Evolutionary conservation across 192 early-diverging fungal genomes (phyloP).

Genomic region (Haplosporangium gracile): DNA sequence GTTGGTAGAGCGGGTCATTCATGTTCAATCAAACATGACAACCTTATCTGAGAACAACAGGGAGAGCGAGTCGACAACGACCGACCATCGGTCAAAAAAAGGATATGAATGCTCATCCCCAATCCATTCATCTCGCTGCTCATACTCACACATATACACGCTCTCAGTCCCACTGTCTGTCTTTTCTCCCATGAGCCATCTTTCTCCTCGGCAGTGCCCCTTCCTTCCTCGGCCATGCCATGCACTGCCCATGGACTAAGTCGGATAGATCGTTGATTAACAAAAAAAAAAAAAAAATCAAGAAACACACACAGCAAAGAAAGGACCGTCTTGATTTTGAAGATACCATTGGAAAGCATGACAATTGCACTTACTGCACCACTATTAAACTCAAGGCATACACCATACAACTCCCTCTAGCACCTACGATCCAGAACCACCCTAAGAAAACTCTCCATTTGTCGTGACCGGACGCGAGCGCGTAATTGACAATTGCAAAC

Average conservation of each 20-base stretch:
- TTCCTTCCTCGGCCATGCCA: background rate
- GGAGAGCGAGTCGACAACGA: no score
- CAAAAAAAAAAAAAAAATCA: no score
- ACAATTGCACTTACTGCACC: background rate
- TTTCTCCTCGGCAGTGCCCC: background rate
- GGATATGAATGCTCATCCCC: no score
- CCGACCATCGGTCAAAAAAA: no score
- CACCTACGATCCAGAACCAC: background rate
- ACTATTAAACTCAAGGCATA: background rate
- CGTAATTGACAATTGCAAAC: background rate
- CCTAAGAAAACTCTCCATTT: background rate
- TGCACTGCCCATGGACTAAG: conserved; percentile 4
- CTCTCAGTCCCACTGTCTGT: background rate
- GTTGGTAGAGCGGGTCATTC: no score
- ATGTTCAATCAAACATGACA: no score
- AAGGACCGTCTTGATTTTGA: background rate
- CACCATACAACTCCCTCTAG: background rate
- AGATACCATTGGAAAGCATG: background rate
- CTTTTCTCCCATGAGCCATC: background rate
- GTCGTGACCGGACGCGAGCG: background rate
- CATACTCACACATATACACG: background rate
- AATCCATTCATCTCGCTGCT: background rate
- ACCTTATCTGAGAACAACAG: no score
- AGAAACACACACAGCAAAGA: background rate
- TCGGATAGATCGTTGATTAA: background rate